Conservation (phyloP, 495 filamentous ascomycete species). For the Hypoxylon crocopeplum region DNA sequence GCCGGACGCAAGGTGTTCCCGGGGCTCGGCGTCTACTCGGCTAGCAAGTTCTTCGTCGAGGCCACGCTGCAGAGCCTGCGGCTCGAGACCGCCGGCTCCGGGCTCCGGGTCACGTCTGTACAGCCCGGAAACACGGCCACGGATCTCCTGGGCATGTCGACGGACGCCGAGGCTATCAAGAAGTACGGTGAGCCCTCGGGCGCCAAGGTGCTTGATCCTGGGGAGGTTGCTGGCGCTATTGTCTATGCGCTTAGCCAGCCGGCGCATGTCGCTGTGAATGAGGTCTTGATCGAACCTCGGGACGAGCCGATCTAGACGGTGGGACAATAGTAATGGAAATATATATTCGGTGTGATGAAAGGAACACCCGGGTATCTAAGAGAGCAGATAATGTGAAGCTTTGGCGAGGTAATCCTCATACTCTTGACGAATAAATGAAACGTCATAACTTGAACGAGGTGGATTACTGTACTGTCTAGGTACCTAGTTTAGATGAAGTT, state of each 20-base stretch:
- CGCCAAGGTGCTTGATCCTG: slow-evolving; percentile 66
- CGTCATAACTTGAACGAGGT: too few species aligned
- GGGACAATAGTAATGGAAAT: background rate
- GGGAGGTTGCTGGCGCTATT: slow-evolving; percentile 69
- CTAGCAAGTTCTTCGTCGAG: slow-evolving; percentile 77
- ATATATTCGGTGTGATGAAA: too few species aligned
- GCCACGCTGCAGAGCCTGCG: slow-evolving; percentile 70
- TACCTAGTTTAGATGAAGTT: too few species aligned
- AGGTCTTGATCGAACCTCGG: slow-evolving; percentile 73
- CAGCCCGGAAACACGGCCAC: slow-evolving; percentile 73
- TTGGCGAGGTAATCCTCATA: too few species aligned
- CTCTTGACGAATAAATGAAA: too few species aligned
- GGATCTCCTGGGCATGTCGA: slow-evolving; percentile 68
- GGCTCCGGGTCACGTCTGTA: slow-evolving; percentile 67
- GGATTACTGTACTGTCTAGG: too few species aligned
- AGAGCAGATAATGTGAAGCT: background rate
- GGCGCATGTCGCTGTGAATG: slow-evolving; percentile 71
- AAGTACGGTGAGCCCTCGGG: slow-evolving; percentile 72
- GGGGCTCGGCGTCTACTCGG: slow-evolving; percentile 74
- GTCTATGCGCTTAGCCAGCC: slow-evolving; percentile 70
- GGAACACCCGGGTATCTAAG: background rate
- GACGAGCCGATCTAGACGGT: slow-evolving; percentile 67
- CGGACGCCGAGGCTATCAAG: slow-evolving; percentile 70
- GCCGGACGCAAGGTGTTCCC: slow-evolving; percentile 75
- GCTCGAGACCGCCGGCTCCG: slow-evolving; percentile 69